Evolutionary conservation across 2,329 filamentous ascomycete species (phyloP).

Genomic region (Penicillium sp.): DNA sequence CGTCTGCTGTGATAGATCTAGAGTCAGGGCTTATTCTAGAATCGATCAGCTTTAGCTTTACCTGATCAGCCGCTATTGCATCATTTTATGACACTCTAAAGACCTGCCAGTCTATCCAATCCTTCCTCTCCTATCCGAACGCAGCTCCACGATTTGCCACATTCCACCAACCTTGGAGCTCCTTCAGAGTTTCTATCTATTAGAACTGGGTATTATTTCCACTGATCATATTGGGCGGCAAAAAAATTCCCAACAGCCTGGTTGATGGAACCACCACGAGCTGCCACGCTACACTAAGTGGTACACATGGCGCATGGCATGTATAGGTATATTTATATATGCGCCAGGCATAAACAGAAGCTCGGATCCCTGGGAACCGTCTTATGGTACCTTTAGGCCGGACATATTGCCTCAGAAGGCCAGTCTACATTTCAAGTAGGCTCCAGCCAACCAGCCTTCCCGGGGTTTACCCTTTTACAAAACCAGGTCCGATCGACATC

Average conservation of each 20-base stretch:
- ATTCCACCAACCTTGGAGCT: too few relatives aligned
- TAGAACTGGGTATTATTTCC: background rate
- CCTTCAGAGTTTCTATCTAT: background rate
- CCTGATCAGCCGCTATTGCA: background rate
- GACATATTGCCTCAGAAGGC: too few relatives aligned
- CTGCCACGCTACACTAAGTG: slow-evolving; percentile 1
- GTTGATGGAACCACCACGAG: slow-evolving; percentile 12
- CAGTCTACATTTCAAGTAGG: too few relatives aligned
- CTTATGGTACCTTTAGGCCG: too few relatives aligned
- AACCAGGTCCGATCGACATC: background rate
- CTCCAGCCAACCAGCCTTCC: too few relatives aligned
- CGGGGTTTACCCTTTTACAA: too few relatives aligned
- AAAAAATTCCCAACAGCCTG: slow-evolving; percentile 1
- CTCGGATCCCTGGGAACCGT: too few relatives aligned
- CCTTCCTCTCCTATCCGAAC: background rate
- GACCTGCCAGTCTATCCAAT: background rate
- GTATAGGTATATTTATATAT: background rate
- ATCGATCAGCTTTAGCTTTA: background rate
- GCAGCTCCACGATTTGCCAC: background rate
- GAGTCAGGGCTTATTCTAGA: background rate
- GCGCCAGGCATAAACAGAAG: too few relatives aligned
- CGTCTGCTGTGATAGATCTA: background rate
- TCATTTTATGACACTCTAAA: background rate
- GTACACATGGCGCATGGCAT: background rate
- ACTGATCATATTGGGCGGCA: background rate